Evolutionary conservation across 164 flowering plant genomes (phyloP), one percentile per base, ranked within the genome.

Genomic region (Echeveria elegans): DNA sequence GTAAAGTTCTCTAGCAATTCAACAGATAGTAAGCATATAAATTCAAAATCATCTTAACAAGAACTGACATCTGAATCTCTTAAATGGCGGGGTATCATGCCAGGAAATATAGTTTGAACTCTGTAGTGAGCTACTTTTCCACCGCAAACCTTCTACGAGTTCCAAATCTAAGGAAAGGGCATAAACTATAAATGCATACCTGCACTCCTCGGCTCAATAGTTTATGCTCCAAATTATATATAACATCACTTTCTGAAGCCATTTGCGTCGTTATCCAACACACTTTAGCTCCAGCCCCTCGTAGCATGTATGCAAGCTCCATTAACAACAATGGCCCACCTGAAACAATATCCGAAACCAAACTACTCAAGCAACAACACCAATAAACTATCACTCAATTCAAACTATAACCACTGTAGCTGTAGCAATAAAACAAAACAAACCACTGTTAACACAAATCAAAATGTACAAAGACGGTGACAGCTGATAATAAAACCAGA

Each of bases 271-370:
- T 94, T 41, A 91, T 77, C 97, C 97, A 94, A 66, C 77, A 81
- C 66, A 94, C 97, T 66, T 89, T 75, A 10, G 98, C 76, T 28
- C 90, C 90, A 65, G 78, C 97, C 43, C 82, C 79, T 73, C 97
- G 83, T 66, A 94, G 75, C 36, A 94, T 73, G 75, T 91, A 94
- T n/a, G 95, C 97, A 63, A 94, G 77, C 82, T 94, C 98, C 97
- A 94, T 94, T 74, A 94, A 58, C 72, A 94, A 71, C 73, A 94
- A 76, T 16, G 98, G 98, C 16, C 98, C 98, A 67, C 97, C 97
- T 94, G 71, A 32, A 72, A 67, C 24, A 60, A 41, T 69, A 16
- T 40, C 14, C 1, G 14, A 47, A 19, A 37, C 14, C 26, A 23
- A 23, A 65, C 28, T 21, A 41, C 34, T 65, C 18, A 21, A 65